phyloP scores from a whole-genome alignment of 1,284 basidiomycete species.

The Psilocybe mexicana region DNA sequence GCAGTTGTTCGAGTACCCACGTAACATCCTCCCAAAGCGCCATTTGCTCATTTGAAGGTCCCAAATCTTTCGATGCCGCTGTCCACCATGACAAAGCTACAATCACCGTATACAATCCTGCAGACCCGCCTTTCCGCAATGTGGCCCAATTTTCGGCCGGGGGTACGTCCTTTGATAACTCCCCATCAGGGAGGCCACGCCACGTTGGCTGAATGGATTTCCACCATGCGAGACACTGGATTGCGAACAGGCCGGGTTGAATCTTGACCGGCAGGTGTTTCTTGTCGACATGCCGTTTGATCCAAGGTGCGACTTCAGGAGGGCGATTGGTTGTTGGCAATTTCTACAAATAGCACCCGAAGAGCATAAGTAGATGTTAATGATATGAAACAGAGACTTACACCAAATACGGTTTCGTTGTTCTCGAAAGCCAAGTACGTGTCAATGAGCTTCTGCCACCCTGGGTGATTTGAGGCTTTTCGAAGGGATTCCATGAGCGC shows the following conservation, averaged over 20 bases:
- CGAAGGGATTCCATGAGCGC: neutral
- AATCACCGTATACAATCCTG: too few relatives aligned
- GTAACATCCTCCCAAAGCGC: too few relatives aligned
- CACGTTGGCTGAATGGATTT: too few relatives aligned
- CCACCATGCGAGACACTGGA: neutral
- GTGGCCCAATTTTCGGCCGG: too few relatives aligned
- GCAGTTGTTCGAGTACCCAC: too few relatives aligned
- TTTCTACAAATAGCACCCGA: neutral
- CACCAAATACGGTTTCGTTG: neutral
- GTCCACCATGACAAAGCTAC: too few relatives aligned
- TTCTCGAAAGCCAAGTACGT: neutral
- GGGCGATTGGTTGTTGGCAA: neutral
- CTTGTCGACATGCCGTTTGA: slow-evolving; percentile 1
- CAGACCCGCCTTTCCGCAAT: too few relatives aligned
- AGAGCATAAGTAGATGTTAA: neutral
- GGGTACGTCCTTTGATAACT: too few relatives aligned
- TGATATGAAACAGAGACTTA: neutral
- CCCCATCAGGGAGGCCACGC: too few relatives aligned
- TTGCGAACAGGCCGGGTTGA: neutral
- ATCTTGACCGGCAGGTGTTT: neutral
- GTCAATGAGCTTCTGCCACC: neutral
- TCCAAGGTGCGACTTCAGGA: neutral
- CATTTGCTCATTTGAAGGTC: too few relatives aligned
- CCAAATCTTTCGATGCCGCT: too few relatives aligned
- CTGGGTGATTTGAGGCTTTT: neutral